Conservation (phyloP, 2,329 filamentous ascomycete species). For the Diaporthe capsici region DNA sequence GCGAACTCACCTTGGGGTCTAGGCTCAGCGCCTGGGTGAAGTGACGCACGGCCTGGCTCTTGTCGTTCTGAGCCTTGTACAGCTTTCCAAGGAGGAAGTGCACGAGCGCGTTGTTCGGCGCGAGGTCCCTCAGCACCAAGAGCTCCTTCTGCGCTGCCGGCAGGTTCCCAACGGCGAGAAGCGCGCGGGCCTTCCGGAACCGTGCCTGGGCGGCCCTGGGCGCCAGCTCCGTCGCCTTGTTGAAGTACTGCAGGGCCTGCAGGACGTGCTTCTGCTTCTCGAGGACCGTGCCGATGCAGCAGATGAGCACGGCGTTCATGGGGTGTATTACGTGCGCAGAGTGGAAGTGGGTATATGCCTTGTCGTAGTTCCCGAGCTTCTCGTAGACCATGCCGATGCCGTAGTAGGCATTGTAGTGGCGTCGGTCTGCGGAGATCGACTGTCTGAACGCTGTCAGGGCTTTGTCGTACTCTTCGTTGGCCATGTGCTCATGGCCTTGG, state of each 20-base stretch:
- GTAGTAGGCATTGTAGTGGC: conserved; percentile 99
- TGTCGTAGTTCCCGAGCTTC: conserved; percentile 90
- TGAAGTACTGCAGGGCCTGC: conserved; percentile 85
- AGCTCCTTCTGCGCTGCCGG: conserved; percentile 85
- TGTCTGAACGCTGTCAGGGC: conserved; percentile 89
- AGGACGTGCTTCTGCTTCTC: conserved; percentile 89
- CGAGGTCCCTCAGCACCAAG: conserved; percentile 89
- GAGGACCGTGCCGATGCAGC: conserved; percentile 90
- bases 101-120: conserved; percentile 94
- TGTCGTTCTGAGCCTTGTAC: conserved; percentile 80
- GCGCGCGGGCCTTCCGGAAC: conserved; percentile 91
- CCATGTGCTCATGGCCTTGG: conserved; percentile 94
- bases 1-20: conserved; percentile 86
- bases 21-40: conserved; percentile 96
- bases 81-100: conserved; percentile 93
- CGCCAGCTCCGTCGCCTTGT: conserved; percentile 84
- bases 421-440: conserved; percentile 86
- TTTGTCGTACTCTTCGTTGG: conserved; percentile 98
- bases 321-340: conserved; percentile 92
- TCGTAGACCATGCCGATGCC: conserved; percentile 88
- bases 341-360: conserved; percentile 92
- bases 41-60: conserved; percentile 87
- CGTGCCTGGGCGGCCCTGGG: conserved; percentile 86
- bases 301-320: conserved; percentile 91
- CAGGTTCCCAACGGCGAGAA: conserved; percentile 81